phyloP scores from a whole-genome alignment of 1,284 basidiomycete species.

The Sporisorium exsertum region DNA sequence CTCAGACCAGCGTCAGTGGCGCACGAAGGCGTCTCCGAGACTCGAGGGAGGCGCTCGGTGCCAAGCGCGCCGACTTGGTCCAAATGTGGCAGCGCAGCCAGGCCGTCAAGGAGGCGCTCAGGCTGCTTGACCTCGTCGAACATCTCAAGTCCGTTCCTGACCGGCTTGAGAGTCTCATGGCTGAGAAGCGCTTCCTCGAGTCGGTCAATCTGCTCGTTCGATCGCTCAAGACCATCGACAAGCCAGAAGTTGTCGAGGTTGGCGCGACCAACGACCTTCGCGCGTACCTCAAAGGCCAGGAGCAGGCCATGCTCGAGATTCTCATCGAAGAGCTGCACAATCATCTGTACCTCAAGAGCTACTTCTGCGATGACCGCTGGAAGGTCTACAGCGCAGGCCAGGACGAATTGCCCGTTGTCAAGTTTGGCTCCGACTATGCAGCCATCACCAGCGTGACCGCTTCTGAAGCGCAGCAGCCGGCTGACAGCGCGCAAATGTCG shows the following conservation, averaged over 20 bases:
- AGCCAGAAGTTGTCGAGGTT: slow-evolving; percentile 90
- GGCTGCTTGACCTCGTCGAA: slow-evolving; percentile 64
- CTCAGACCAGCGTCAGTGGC: slow-evolving; percentile 58
- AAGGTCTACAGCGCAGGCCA: slow-evolving; percentile 84
- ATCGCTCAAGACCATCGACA: slow-evolving; percentile 90
- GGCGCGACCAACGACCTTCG: slow-evolving; percentile 91
- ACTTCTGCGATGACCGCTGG: slow-evolving; percentile 96
- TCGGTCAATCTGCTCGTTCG: slow-evolving; percentile 88
- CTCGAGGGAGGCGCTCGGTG: slow-evolving; percentile 65
- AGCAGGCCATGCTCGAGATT: slow-evolving; percentile 77
- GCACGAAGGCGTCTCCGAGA: slow-evolving; percentile 58
- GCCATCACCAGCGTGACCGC: neutral
- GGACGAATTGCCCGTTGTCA: slow-evolving; percentile 70
- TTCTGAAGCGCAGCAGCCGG: neutral
- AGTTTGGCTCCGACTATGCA: slow-evolving; percentile 55
- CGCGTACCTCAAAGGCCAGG: slow-evolving; percentile 86
- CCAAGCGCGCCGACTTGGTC: slow-evolving; percentile 66
- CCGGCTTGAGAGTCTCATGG: slow-evolving; percentile 89
- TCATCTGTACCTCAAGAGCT: slow-evolving; percentile 96
- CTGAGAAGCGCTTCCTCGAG: slow-evolving; percentile 91
- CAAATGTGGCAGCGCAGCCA: slow-evolving; percentile 68
- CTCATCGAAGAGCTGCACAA: slow-evolving; percentile 94
- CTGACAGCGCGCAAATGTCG: neutral
- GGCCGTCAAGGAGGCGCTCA: slow-evolving; percentile 64
- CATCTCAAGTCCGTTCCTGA: slow-evolving; percentile 91